Evolutionary conservation across 306 rosid genomes (phyloP).

Genomic region (Alnus rubra): DNA sequence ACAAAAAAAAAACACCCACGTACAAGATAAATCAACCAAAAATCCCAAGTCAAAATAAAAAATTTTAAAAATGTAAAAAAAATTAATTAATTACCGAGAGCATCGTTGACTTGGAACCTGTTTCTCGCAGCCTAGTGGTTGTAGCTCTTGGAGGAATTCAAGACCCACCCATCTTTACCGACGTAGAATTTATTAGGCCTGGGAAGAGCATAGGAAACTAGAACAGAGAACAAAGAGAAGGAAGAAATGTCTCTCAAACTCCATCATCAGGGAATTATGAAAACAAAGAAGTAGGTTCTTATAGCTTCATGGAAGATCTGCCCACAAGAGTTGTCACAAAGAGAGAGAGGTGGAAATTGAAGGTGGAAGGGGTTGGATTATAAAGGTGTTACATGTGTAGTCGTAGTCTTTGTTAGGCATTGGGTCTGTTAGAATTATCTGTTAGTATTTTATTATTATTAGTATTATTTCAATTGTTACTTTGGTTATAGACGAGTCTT

Average conservation of each 20-base stretch:
- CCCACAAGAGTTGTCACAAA: no score
- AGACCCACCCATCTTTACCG: constrained; percentile 73
- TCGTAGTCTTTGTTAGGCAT: no score
- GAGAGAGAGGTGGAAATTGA: no score
- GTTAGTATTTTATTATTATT: no score
- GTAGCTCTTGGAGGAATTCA: constrained; percentile 59
- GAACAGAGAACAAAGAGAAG: constrained; percentile 26
- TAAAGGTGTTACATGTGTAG: no score
- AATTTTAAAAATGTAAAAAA: no score
- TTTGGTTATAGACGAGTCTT: no score
- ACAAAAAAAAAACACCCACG: neutral
- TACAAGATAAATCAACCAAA: neutral
- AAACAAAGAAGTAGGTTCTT: neutral
- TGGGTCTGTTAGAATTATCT: no score
- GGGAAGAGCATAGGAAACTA: constrained; percentile 30
- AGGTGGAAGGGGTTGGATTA: no score
- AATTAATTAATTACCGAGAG: constrained; percentile 44
- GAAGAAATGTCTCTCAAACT: constrained; percentile 24
- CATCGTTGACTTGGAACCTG: constrained; percentile 67
- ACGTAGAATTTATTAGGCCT: constrained; percentile 49
- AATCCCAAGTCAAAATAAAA: neutral
- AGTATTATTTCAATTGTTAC: no score
- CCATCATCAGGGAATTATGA: constrained; percentile 40
- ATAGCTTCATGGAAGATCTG: no score
- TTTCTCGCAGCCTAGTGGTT: constrained; percentile 53